Evolutionary conservation across 768 basidiomycete genomes (phyloP), one percentile per base, ranked within the genome.

Genomic region (Multifurca ochricompacta): DNA sequence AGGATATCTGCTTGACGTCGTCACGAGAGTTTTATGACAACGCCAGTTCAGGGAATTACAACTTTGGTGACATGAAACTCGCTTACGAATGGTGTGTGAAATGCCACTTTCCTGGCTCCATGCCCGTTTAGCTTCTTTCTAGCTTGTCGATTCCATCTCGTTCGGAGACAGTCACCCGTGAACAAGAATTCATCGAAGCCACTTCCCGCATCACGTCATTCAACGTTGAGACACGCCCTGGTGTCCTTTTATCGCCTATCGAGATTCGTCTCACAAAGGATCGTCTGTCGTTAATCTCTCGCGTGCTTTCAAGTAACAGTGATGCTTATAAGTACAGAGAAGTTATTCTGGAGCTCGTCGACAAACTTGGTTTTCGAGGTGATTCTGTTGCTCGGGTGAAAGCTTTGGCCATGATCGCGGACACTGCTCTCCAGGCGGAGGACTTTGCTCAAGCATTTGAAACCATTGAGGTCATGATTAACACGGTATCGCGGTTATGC

Each of bases 11-110:
- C 61, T 70, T 99, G 18, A 67, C 80, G 1, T 82, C 82, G 39
- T 91, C 90, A 3, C 79, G 81, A 43, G 96, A 98, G 71, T 82
- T 96, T 58, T 99, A 98, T 68, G 92, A 97, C 66, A 97, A 97
- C 63, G 88, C 96, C 2, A 83, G 77, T 59, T 87, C 83, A 1
- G 96, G 92, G 5, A 99, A 97, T 64, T 85, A 92, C 66, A 89
- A 91, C 61, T 76, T 79, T 34, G 94, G 95, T 4, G 91, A 95
- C 48, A 97, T 99, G 94, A 95, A 92, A 67, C 74, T 91, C 45
- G 96, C 96, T 1, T 94, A 94, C 68, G 91, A 95, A 53, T 98
- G 96, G 95, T 96, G 67, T 57, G 63, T 59, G 10, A 23, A 32
- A n/a, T 40, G 14, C 18, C 19, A 7, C 8, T 6, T 19, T 28